These are phyloP conservation scores for Ophiognomonia clavigignenti-juglandacearum DNA, from an alignment of 2,329 filamentous ascomycete genomes.

Conservation along the genomic window DNA sequence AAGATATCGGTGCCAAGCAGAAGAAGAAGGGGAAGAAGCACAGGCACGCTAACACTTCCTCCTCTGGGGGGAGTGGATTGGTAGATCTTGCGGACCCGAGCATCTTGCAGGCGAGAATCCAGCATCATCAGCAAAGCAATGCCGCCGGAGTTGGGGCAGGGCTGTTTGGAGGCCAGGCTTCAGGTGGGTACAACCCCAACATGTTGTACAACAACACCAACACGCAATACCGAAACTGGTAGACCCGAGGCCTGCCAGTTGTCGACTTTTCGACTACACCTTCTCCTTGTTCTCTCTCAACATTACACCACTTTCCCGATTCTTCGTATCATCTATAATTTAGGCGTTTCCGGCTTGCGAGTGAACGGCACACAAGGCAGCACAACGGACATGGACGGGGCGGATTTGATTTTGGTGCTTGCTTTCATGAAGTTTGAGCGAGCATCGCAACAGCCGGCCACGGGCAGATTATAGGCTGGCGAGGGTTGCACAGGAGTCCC, in stretches of 20 bases:
- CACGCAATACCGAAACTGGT: constrained; percentile 59
- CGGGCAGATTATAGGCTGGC: constrained; percentile 14
- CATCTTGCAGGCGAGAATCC: constrained; percentile 97
- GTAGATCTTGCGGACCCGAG: constrained; percentile 99
- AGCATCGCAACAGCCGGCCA: constrained; percentile 19
- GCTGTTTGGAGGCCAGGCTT: constrained; percentile 79
- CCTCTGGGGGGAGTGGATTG: constrained; percentile 97
- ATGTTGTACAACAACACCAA: constrained; percentile 73
- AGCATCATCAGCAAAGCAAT: constrained; percentile 78
- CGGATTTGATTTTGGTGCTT: constrained; percentile 10
- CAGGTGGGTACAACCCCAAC: constrained; percentile 91
- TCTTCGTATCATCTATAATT: constrained; percentile 15
- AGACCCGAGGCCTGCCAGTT: constrained; percentile 3
- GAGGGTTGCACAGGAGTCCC: constrained; percentile 17
- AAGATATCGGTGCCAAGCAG: constrained; percentile 93
- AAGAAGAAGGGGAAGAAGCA: constrained; percentile 99
- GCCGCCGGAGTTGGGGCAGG: constrained; percentile 81
- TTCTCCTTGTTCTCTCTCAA: not conserved
- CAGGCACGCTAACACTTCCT: constrained; percentile 99
- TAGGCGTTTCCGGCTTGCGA: constrained; percentile 16
- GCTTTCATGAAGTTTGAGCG: constrained; percentile 18
- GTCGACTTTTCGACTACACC: not conserved
- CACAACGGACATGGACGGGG: constrained; percentile 14
- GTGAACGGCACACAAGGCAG: constrained; percentile 15
- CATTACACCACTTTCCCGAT: not conserved